These are phyloP conservation scores for Neofusicoccum laricinum DNA, from an alignment of 2,329 filamentous ascomycete species.

Conservation along the genomic window DNA sequence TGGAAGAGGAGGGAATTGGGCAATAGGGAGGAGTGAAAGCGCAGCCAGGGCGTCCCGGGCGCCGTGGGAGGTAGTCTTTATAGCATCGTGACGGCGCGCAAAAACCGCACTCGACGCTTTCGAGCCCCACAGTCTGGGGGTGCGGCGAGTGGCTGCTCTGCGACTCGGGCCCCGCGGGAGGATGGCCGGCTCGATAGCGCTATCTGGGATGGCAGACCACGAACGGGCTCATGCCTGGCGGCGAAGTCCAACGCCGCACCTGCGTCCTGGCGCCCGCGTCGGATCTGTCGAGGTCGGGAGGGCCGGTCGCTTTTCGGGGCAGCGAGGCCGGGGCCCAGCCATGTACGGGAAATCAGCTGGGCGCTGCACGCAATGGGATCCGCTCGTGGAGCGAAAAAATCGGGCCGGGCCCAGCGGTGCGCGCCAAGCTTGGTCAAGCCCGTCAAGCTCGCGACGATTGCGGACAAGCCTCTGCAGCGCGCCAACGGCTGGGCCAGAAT, in stretches of 20 bases:
- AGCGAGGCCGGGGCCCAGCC: neutral
- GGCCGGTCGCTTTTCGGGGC: neutral
- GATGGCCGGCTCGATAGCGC: constrained; percentile 4
- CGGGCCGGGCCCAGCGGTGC: neutral
- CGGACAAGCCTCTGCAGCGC: constrained; percentile 2
- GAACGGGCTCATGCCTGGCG: neutral
- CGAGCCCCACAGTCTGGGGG: constrained; percentile 3
- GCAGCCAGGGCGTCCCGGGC: neutral
- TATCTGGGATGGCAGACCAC: neutral
- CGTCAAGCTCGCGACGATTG: constrained; percentile 11
- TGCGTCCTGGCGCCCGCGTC: too few species aligned
- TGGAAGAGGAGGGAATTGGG: constrained; percentile 32
- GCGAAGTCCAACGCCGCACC: neutral
- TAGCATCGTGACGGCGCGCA: neutral
- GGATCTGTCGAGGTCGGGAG: neutral
- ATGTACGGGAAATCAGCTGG: constrained; percentile 6
- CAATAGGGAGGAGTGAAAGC: neutral
- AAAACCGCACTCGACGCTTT: neutral
- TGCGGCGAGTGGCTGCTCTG: neutral
- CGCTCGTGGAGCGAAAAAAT: constrained; percentile 8
- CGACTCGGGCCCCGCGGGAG: constrained; percentile 3
- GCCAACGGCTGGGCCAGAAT: constrained; percentile 5
- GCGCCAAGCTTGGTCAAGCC: constrained; percentile 7
- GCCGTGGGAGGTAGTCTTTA: neutral
- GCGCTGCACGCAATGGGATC: constrained; percentile 11